Evolutionary conservation across 352 stramenopile species (phyloP).

Genomic region (Pythium folliculosum): DNA sequence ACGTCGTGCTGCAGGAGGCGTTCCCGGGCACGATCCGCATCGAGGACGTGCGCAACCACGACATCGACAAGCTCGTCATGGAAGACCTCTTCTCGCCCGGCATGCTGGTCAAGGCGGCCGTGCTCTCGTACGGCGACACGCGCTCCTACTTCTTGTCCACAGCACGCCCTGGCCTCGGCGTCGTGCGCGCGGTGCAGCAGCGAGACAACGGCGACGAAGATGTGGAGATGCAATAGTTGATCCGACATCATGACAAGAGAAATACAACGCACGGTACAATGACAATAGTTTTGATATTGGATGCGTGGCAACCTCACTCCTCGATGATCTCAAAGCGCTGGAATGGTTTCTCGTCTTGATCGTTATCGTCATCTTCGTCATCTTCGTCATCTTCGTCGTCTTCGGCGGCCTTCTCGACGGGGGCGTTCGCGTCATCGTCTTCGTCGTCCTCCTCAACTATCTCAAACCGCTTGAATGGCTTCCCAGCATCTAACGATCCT

Average conservation of each 20-base stretch:
- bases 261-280: neutral
- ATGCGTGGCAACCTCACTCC: constrained; percentile 28
- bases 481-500: constrained; percentile 2
- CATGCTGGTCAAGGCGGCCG: constrained; percentile 73
- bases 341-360: constrained; percentile 36
- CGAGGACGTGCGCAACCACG: constrained; percentile 78
- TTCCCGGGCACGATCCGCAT: constrained; percentile 80
- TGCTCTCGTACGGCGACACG: constrained; percentile 87
- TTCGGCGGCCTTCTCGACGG: too few species aligned
- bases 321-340: constrained; percentile 78
- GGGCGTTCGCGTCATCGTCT: too few species aligned
- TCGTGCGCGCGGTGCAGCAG: constrained; percentile 48
- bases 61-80: constrained; percentile 82
- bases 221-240: constrained; percentile 24
- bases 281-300: neutral
- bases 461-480: constrained; percentile 62
- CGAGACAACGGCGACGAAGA: constrained; percentile 30
- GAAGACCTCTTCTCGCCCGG: constrained; percentile 73
- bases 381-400: constrained; percentile 36
- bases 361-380: constrained; percentile 23
- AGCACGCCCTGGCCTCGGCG: constrained; percentile 64
- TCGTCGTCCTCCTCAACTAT: constrained; percentile 60
- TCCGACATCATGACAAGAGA: neutral
- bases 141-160: constrained; percentile 86
- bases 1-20: constrained; percentile 73